A percentile compares a stretch with the other conserved stretches of the same genome.
phyloP scores from a whole-genome alignment of 1,284 basidiomycete species.

The Phenoliferia sp. region DNA sequence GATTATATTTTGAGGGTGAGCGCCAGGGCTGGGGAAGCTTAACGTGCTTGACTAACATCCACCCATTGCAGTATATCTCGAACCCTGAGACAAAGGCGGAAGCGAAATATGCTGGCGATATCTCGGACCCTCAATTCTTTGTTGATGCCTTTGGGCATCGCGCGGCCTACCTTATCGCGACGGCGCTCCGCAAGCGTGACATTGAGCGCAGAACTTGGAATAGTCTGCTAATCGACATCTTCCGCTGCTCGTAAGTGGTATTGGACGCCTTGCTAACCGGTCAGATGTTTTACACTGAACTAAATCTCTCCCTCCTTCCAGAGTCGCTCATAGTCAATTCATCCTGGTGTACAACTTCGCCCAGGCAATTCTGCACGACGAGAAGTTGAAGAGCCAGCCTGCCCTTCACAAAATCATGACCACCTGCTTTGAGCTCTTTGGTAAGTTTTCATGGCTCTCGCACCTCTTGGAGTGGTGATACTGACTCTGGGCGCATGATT shows the following conservation, averaged over 20 bases:
- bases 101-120: constrained; percentile 35
- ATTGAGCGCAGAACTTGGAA: constrained; percentile 43
- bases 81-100: constrained; percentile 38
- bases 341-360: constrained; percentile 44
- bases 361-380: constrained; percentile 42
- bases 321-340: constrained; percentile 38
- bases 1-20: constrained; percentile 41
- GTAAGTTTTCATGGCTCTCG: constrained; percentile 1
- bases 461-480: background rate
- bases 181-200: constrained; percentile 42
- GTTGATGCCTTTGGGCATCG: constrained; percentile 44
- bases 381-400: constrained; percentile 40
- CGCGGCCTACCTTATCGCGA: constrained; percentile 43
- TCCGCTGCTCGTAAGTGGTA: constrained; percentile 38
- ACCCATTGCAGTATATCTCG: constrained; percentile 39
- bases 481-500: background rate
- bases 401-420: constrained; percentile 43
- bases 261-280: too few species aligned
- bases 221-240: constrained; percentile 42
- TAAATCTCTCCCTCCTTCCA: background rate
- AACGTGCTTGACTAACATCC: too few species aligned
- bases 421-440: constrained; percentile 38
- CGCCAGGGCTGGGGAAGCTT: too few species aligned
- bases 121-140: constrained; percentile 39
- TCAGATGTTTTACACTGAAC: too few species aligned